phyloP scores from a whole-genome alignment of 2,329 filamentous ascomycete species.

The Beauveria rudraprayagi region DNA sequence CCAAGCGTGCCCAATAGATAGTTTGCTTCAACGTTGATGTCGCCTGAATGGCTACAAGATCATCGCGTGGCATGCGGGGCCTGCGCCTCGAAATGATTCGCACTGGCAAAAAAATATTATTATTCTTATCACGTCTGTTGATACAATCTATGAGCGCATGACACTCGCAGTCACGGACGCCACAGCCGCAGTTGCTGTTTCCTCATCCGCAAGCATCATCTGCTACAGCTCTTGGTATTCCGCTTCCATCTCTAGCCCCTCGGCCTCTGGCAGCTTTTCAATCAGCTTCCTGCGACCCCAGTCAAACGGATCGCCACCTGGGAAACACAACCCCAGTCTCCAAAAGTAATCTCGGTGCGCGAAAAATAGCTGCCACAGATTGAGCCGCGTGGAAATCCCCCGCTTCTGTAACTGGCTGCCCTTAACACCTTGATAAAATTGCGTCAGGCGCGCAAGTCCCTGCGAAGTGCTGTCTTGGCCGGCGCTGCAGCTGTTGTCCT shows the following conservation, averaged over 20 bases:
- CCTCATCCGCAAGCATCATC: background rate
- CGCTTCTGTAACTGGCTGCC: constrained; percentile 22
- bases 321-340: constrained; percentile 82
- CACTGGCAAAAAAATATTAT: background rate
- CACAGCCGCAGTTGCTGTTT: constrained; percentile 4
- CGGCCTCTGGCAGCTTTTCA: background rate
- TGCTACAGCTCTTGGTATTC: constrained; percentile 31
- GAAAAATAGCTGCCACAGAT: constrained; percentile 88
- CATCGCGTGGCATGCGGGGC: constrained; percentile 4
- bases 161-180: background rate
- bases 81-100: background rate
- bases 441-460: constrained; percentile 16
- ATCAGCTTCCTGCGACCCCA: constrained; percentile 47
- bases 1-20: constrained; percentile 1
- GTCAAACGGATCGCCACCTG: constrained; percentile 63
- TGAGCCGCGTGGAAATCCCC: constrained; percentile 52
- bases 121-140: background rate
- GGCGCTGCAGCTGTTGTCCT: constrained; percentile 64
- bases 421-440: constrained; percentile 16
- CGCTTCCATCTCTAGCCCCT: constrained; percentile 23
- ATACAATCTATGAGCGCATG: constrained; percentile 4
- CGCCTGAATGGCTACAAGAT: constrained; percentile 7
- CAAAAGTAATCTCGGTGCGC: constrained; percentile 96
- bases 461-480: constrained; percentile 39
- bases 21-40: background rate